Base-by-base conservation (phyloP, 768 basidiomycete species). In the Symmetrospora coprosmae region DNA sequence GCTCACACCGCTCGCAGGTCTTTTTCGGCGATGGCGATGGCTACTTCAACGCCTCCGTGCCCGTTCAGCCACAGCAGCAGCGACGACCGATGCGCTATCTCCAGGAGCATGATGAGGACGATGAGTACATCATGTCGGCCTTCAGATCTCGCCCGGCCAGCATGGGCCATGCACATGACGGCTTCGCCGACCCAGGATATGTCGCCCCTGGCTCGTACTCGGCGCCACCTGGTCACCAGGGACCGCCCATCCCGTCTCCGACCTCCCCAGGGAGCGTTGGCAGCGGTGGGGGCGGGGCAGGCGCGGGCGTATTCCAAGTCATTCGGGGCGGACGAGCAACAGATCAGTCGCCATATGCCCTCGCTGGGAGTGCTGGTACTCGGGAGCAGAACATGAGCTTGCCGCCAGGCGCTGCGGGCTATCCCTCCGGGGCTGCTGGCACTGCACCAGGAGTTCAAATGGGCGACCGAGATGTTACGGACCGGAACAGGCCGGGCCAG, bases 61-160 rank as follows among this genome's bases (percentile, higher is more conserved):
- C 14, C 49, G 63, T 43, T 66, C 66, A 31, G 31, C 64, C 37
- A 62, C 64, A 25, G n/a, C n/a, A n/a, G n/a, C n/a, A n/a, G n/a
- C n/a, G n/a, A n/a, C n/a, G n/a, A n/a, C n/a, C n/a, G n/a, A n/a
- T n/a, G n/a, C n/a, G n/a, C n/a, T n/a, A n/a, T n/a, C n/a, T n/a
- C n/a, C n/a, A 59, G 63, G 33, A 68, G 84, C 87, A 40, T 83
- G 84, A 84, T 66, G 86, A 86, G 64, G 77, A 75, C 55, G 77
- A 76, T 17, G 84, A 86, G 13, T 85, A 77, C 65, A 94, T 96
- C 69, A 92, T 96, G 87, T 84, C 83, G 39, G 87, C 91, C n/a
- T 92, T 88, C 87, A 82, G 84, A 65, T 80, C 82, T 7, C 53
- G 61, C 5, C 50, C 51, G 9, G 35, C 60, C 49, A 38, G 49